Evolutionary conservation across 768 basidiomycete species (phyloP).

Genomic region (Leccinum pellstonianum): DNA sequence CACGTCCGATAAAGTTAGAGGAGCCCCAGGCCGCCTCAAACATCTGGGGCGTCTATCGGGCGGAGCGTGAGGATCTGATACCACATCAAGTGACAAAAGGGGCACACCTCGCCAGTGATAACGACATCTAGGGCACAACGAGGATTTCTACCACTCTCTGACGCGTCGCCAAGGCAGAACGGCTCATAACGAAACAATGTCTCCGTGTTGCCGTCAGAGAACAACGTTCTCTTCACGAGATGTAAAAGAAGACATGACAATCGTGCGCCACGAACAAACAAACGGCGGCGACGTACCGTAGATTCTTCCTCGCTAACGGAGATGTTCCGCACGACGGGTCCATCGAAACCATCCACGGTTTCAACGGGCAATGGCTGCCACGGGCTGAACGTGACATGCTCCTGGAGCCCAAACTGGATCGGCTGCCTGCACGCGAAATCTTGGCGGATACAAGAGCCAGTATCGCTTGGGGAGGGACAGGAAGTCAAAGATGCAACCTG

Average conservation of each 20-base stretch:
- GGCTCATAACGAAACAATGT: constrained; percentile 32
- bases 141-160: constrained; percentile 27
- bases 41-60: constrained; percentile 46
- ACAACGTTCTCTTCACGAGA: constrained; percentile 23
- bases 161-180: constrained; percentile 29
- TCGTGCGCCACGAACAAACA: constrained; percentile 9
- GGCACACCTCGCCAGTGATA: constrained; percentile 34
- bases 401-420: constrained; percentile 49
- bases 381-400: constrained; percentile 44
- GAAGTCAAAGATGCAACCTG: constrained; percentile 31
- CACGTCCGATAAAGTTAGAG: constrained; percentile 57
- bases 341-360: constrained; percentile 21
- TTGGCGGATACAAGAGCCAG: constrained; percentile 11
- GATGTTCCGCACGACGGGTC: constrained; percentile 22
- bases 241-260: constrained; percentile 19
- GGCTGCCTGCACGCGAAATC: constrained; percentile 47
- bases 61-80: constrained; percentile 23
- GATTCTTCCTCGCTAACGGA: constrained; percentile 21
- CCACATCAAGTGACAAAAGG: constrained; percentile 21
- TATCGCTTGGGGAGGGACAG: constrained; percentile 13
- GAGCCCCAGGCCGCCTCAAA: constrained; percentile 68
- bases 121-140: constrained; percentile 37
- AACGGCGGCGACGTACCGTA: constrained; percentile 22
- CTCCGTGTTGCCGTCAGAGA: constrained; percentile 28
- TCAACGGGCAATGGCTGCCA: constrained; percentile 34